These are phyloP conservation scores for Fonsecaea pedrosoi DNA, from an alignment of 2,329 filamentous ascomycete species.

Conservation along the genomic window DNA sequence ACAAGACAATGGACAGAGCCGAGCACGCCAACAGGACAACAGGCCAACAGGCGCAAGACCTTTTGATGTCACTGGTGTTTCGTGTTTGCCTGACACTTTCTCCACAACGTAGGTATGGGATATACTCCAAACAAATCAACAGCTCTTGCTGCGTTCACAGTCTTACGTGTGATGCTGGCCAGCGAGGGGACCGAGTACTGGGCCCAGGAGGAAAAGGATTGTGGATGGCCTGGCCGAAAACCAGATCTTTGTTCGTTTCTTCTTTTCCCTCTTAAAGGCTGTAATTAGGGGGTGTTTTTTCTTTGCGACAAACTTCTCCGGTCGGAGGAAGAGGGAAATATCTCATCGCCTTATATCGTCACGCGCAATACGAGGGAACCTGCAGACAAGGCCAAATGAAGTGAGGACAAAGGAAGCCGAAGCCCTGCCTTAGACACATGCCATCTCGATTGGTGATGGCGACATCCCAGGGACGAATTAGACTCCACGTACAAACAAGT, in stretches of 20 bases:
- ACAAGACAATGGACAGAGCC: conserved; percentile 7
- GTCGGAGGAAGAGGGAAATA: conserved; percentile 13
- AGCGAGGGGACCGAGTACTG: too few species aligned
- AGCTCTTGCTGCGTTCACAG: conserved; percentile 15
- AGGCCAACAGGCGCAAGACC: not conserved
- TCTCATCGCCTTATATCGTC: conserved; percentile 20
- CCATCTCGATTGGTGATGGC: conserved; percentile 33
- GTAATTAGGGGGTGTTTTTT: not conserved
- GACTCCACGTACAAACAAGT: not conserved
- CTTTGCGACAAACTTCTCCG: not conserved
- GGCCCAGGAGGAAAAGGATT: not conserved
- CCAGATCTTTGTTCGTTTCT: too few species aligned
- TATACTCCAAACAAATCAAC: conserved; percentile 1
- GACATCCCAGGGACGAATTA: conserved; percentile 25
- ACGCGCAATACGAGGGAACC: conserved; percentile 4
- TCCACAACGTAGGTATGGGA: conserved; percentile 14
- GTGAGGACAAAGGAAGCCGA: conserved; percentile 19
- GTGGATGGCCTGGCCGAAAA: too few species aligned
- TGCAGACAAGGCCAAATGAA: conserved; percentile 10
- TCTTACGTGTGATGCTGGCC: conserved; percentile 28
- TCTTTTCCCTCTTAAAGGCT: not conserved
- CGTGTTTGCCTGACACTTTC: conserved; percentile 17
- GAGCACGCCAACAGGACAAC: conserved; percentile 3
- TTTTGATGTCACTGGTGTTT: conserved; percentile 34
- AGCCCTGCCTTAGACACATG: conserved; percentile 26